Evolutionary conservation across 768 basidiomycete genomes (phyloP).

Genomic region (Trametes maxima): DNA sequence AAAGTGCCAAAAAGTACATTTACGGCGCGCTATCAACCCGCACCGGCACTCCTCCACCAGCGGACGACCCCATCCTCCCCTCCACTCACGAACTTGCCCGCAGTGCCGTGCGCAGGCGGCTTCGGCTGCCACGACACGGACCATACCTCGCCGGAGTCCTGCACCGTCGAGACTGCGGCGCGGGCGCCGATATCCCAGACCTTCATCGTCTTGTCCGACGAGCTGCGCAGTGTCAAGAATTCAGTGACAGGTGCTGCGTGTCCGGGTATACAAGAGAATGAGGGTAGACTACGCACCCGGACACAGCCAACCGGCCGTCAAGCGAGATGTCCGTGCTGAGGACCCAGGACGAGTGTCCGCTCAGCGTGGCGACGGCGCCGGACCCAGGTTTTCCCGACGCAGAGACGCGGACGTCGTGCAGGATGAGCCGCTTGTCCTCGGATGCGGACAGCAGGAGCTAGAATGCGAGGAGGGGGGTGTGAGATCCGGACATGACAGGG

Average conservation of each 20-base stretch:
- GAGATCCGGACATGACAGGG: neutral
- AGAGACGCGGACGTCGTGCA: conserved; percentile 86
- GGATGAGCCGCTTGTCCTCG: conserved; percentile 87
- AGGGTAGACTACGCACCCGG: conserved; percentile 58
- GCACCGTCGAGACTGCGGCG: conserved; percentile 72
- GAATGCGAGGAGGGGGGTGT: neutral
- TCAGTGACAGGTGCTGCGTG: neutral
- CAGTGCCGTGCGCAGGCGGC: conserved; percentile 52
- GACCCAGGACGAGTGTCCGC: conserved; percentile 92
- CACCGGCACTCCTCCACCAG: conserved; percentile 79
- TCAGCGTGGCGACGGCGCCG: conserved; percentile 82
- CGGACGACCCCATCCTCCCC: conserved; percentile 74
- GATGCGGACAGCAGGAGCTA: conserved; percentile 88
- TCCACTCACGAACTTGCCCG: conserved; percentile 72
- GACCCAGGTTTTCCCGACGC: conserved; percentile 59
- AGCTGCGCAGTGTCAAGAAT: conserved; percentile 43
- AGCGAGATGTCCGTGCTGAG: conserved; percentile 81
- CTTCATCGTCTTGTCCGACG: conserved; percentile 84
- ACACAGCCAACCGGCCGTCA: conserved; percentile 76
- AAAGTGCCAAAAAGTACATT: neutral
- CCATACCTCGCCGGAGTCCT: conserved; percentile 85
- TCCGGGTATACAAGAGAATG: neutral
- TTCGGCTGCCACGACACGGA: conserved; percentile 78
- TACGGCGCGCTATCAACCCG: conserved; percentile 29
- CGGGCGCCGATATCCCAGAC: conserved; percentile 85